Base-by-base conservation (phyloP, 306 rosid species). In the Erythrophleum fordii region DNA sequence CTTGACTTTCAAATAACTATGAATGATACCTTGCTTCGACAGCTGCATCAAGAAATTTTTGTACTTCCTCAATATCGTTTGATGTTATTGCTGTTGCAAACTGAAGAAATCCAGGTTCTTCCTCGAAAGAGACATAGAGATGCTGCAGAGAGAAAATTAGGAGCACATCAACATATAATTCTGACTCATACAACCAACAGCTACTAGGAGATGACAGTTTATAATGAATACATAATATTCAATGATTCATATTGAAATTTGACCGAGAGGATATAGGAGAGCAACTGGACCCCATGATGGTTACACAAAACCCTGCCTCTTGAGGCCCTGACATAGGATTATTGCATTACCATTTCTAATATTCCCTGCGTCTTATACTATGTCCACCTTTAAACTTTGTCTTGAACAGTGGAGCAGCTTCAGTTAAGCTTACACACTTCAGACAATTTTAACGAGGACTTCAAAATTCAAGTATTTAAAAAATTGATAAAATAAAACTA, bases 31-130 rank as follows among this genome's bases (percentile, higher is more conserved):
- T 89, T 72, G 83, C 81, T 76, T 72, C 88, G 78, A 95, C 93
- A 65, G 99, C 85, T 58, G 85, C 69, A 72, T 95, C 92, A 53
- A 93, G 97, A 88, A 95, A 95, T 23, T 79, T 89, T 55, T 95
- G 99, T 87, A 95, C 88, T 85, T 93, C 99, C 81, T 93, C 99
- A 22, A 95, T 83, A 86, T 95, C 97, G 69, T 83, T 95, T 80
- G 99, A 91, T 70, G 87, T 93, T 86, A 92, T 87, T 86, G 98
- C 78, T 13, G 97, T 90, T 45, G 99, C 99, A 87, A 91, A 93
- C 87, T 91, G 93, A 83, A 95, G 64, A 84, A 83, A 70, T 62
- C 98, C 98, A 83, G 87, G 18, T 81, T 95, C 94, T 88, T 95
- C 97, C 69, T 55, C 86, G 66, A 93, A 93, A 72, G 98, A 91